Base-by-base conservation (phyloP, 1,284 basidiomycete species). In the Rhodotorula sp. region DNA sequence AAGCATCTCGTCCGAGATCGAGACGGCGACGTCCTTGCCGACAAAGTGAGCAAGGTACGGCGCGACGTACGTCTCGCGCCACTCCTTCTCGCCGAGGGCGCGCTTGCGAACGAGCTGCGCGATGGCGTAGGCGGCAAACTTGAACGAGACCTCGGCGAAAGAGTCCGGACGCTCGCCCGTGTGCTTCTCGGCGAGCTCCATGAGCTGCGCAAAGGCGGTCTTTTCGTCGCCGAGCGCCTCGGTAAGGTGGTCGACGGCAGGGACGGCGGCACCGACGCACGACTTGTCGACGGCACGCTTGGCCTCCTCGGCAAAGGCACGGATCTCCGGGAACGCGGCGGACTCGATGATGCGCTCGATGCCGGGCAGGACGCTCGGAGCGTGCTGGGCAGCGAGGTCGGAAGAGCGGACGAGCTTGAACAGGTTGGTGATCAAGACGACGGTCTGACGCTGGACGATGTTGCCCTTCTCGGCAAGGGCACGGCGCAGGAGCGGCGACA, bases 381-480 rank as follows among this genome's bases (percentile, higher is more conserved):
- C 87, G 83, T 98, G 96, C 61, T 87, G 86, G 16, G 93, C 93
- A 61, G 97, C 96, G 65, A 97, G 88, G 74, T 87, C 89, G 7
- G 92, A 92, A 79, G 97, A 89, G 70, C 96, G 90, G 59, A 99
- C 97, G 68, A 99, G 90, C 84, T 98, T 99, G 83, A 98, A 96
- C 68, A 99, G 86, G 83, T 99, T 99, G 81, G 96, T 94, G 72
- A 96, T 89, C 78, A 99, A 92, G 67, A 99, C 91, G 71, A 96
- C 93, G 62, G 92, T 92, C 80, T 97, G 94, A 51, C 83, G 80
- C 78, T 83, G 82, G 29, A 84, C 83, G 61, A 80, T 82, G 88
- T 95, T 97, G 75, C 92, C 95, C 76, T 96, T 88, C 82, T 98
- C 96, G 80, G 96, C 96, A 77, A 99, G 85, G 12, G 93, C 96